These are phyloP conservation scores for Hsuehochloa calcarea DNA, from an alignment of 176 grass and related monocot species.

Conservation along the genomic window DNA sequence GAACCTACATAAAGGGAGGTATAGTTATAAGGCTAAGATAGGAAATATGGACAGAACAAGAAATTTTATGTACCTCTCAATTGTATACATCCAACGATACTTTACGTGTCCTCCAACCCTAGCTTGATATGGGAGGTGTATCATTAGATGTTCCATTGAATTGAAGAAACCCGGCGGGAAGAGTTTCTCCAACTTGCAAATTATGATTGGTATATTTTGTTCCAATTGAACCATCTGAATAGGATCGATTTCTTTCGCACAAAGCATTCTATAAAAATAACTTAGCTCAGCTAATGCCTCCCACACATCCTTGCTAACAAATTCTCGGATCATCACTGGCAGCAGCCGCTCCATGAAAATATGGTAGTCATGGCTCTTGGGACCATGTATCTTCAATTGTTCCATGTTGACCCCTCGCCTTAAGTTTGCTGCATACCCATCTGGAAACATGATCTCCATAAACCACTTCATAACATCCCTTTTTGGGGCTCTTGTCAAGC, in stretches of 20 bases:
- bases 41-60: too few relatives aligned
- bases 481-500: neutral
- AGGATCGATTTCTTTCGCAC: neutral
- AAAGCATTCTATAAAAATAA: neutral
- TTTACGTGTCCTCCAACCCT: constrained; percentile 6
- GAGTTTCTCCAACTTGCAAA: too few relatives aligned
- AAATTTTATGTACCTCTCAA: too few relatives aligned
- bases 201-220: too few relatives aligned
- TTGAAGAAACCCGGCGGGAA: neutral
- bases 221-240: neutral
- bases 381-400: too few relatives aligned
- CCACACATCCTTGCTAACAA: neutral
- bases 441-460: neutral
- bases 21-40: too few relatives aligned
- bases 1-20: neutral
- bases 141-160: constrained; percentile 15
- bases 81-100: constrained; percentile 31
- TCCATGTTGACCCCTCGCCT: too few relatives aligned
- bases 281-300: neutral
- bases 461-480: neutral
- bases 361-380: too few relatives aligned
- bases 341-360: too few relatives aligned
- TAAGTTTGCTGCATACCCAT: neutral
- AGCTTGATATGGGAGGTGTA: constrained; percentile 16
- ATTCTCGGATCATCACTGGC: too few relatives aligned